Base-by-base conservation (phyloP, 345 rosid species). In the Eucalyptus pauciflora region DNA sequence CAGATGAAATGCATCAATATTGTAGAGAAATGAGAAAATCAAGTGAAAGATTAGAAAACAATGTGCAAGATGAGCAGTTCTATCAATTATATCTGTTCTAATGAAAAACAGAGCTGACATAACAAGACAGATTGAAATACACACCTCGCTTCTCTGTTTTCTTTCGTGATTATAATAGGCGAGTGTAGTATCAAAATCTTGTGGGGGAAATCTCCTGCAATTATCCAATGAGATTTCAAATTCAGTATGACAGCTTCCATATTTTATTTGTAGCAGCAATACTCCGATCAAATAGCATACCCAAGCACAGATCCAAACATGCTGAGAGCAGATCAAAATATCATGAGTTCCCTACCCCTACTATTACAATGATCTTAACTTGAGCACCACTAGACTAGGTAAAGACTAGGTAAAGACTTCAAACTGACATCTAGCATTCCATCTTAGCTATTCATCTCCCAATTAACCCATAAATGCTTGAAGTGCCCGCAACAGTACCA, bases 101-200 rank as follows among this genome's bases (percentile, higher is more conserved):
- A 41, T 20, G 85, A 76, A 41, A 41, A 76, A 41, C 48, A 22
- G 9, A 76, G 85, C 48, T 20, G 48, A 33, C 46, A 41, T 76
- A 43, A 76, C 48, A 76, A 76, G 48, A 76, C 85, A 41, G 85
- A 41, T 76, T 41, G 85, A 76, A 20, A 41, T 76, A 76, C 48
- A 46, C n/a, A 87, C 89, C 89, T 87, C 89, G 10, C 58, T 87
- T 87, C 89, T 87, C 58, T 87, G 89, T 76, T 87, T 87, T 76
- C 89, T 69, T 76, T 62, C 88, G 62, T 96, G 96, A 92, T 97
- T 98, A 91, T 93, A 94, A 89, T 91, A 95, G 88, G 98, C 98
- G 94, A 98, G 97, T 85, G 96, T 96, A 88, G 98, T 81, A 91
- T 97, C 99, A 92, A 98, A 98, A 94, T 97, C 98, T 92, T 94